These are phyloP conservation scores for Meredithiella fracta DNA, from an alignment of 2,329 filamentous ascomycete species.

Conservation along the genomic window DNA sequence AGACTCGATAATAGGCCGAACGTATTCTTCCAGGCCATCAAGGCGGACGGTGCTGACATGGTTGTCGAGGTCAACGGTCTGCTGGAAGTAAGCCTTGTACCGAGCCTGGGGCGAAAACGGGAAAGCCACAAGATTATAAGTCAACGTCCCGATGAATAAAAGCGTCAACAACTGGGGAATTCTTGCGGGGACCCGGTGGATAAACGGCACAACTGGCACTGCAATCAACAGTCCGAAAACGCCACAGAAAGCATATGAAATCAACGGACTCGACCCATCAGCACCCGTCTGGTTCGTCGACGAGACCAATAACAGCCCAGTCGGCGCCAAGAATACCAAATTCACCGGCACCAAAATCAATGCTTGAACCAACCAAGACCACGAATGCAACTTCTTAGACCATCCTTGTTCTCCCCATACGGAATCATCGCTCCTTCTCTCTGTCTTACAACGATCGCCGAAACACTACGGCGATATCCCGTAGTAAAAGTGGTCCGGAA, in stretches of 20 bases:
- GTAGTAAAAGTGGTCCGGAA: slow-evolving; percentile 37
- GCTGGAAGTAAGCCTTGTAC: slow-evolving; percentile 76
- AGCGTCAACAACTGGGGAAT: slow-evolving; percentile 61
- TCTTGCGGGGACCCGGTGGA: slow-evolving; percentile 74
- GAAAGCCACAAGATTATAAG: slow-evolving; percentile 77
- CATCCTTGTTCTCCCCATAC: slow-evolving; percentile 69
- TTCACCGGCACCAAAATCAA: slow-evolving; percentile 63
- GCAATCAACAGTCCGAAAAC: slow-evolving; percentile 54
- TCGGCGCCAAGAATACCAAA: slow-evolving; percentile 60
- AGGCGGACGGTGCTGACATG: slow-evolving; percentile 55
- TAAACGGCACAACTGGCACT: slow-evolving; percentile 62
- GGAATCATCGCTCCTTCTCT: slow-evolving; percentile 21
- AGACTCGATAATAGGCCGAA: slow-evolving; percentile 47
- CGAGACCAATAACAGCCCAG: slow-evolving; percentile 55
- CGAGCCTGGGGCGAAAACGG: slow-evolving; percentile 68
- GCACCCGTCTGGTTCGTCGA: slow-evolving; percentile 65
- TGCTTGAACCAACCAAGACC: slow-evolving; percentile 80
- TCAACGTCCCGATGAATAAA: slow-evolving; percentile 56
- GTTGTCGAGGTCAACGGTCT: slow-evolving; percentile 60
- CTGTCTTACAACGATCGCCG: slow-evolving; percentile 22
- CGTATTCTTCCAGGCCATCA: slow-evolving; percentile 49
- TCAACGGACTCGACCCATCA: slow-evolving; percentile 59
- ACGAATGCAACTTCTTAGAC: slow-evolving; percentile 63
- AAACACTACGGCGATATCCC: slow-evolving; percentile 35
- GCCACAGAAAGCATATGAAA: slow-evolving; percentile 56